Conservation (phyloP, 176 grass and related monocot species). For the Avena atlantica region DNA sequence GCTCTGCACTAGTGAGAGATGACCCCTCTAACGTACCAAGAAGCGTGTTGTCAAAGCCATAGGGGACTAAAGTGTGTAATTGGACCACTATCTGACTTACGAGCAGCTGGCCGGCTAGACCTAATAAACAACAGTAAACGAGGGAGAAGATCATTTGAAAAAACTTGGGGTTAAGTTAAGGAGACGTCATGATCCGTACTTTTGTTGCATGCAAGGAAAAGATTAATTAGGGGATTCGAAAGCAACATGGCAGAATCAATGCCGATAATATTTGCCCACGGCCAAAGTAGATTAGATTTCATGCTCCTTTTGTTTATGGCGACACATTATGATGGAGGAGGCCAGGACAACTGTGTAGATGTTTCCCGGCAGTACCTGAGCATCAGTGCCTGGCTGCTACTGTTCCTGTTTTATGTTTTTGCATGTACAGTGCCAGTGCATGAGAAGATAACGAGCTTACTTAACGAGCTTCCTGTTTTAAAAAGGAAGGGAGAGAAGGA, state of each 20-base stretch:
- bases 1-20: too few relatives aligned
- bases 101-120: not conserved
- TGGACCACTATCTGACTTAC: slow-evolving; percentile 19
- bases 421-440: slow-evolving; percentile 12
- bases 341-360: not conserved
- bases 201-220: not conserved
- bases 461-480: too few relatives aligned
- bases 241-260: slow-evolving; percentile 29
- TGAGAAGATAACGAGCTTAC: not conserved
- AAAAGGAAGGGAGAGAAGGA: not conserved
- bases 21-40: not conserved
- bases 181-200: not conserved
- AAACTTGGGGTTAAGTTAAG: not conserved
- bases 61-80: not conserved
- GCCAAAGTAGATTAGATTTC: slow-evolving; percentile 3
- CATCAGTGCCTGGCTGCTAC: slow-evolving; percentile 20
- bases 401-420: slow-evolving; percentile 21
- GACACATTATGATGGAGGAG: not conserved
- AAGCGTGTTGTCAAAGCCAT: slow-evolving; percentile 46
- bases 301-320: slow-evolving; percentile 34
- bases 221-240: not conserved
- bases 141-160: not conserved
- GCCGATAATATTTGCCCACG: not conserved
- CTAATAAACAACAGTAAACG: slow-evolving; percentile 25
- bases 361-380: slow-evolving; percentile 3